Evolutionary conservation across 768 basidiomycete genomes (phyloP).

Genomic region (Tulasnella sp.): DNA sequence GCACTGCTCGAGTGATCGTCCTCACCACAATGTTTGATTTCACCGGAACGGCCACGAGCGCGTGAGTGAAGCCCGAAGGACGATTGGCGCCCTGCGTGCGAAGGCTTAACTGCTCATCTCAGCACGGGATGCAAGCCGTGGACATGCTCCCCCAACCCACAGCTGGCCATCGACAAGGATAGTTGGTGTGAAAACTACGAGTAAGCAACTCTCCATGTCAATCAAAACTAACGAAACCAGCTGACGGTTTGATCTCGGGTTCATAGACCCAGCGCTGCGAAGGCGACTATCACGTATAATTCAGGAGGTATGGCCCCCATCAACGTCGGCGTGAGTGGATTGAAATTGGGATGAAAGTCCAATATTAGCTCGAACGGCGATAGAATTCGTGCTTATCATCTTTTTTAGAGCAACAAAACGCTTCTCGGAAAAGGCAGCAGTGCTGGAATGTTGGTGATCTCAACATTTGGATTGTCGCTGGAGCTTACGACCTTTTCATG

Average conservation of each 20-base stretch:
- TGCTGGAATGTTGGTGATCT: constrained; percentile 10
- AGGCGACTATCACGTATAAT: no score
- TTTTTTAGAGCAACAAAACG: constrained; percentile 5
- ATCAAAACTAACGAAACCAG: no score
- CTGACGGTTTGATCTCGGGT: no score
- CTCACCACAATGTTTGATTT: constrained; percentile 6
- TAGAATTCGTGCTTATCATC: no score
- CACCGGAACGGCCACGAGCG: background rate
- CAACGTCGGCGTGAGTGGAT: background rate
- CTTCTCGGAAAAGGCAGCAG: constrained; percentile 8
- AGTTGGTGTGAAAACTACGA: constrained; percentile 12
- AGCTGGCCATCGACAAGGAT: constrained; percentile 6
- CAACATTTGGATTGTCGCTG: no score
- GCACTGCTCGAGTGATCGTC: constrained; percentile 6
- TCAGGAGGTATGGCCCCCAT: background rate
- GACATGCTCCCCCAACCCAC: constrained; percentile 12
- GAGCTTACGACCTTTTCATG: background rate
- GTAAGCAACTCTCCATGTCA: background rate
- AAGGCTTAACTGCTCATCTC: no score
- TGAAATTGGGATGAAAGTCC: no score
- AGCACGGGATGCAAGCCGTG: constrained; percentile 10
- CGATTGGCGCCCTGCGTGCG: no score
- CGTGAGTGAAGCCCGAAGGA: no score
- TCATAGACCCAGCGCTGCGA: no score
- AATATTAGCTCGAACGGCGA: no score